These are phyloP conservation scores for Hypoxylon sp. DNA, from an alignment of 2,329 filamentous ascomycete species.

Conservation along the genomic window DNA sequence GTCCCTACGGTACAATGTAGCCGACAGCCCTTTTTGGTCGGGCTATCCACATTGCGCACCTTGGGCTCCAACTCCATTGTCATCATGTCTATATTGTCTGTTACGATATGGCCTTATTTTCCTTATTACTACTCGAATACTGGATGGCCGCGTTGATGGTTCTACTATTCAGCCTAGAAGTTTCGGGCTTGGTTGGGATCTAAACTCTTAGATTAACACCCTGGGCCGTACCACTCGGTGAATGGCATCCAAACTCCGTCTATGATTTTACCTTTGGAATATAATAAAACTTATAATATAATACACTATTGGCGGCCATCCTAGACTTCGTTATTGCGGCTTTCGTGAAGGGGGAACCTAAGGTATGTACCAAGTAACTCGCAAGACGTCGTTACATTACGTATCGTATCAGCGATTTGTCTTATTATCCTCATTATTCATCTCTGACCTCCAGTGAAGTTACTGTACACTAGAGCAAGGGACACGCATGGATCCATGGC, in stretches of 20 bases:
- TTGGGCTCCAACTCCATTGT: conserved; percentile 25
- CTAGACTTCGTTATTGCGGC: conserved; percentile 24
- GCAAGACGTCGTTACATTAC: conserved; percentile 28
- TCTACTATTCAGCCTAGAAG: conserved; percentile 38
- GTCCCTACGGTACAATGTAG: conserved; percentile 28
- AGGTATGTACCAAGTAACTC: conserved; percentile 41
- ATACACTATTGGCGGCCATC: conserved; percentile 18
- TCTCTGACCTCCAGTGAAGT: conserved; percentile 31
- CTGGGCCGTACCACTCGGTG: conserved; percentile 17
- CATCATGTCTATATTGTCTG: conserved; percentile 23
- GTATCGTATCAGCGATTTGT: conserved; percentile 29
- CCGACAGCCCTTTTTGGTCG: conserved; percentile 37
- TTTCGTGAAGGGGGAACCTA: conserved; percentile 28
- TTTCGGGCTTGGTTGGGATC: conserved; percentile 26
- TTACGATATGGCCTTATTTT: conserved; percentile 22
- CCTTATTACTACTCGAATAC: conserved; percentile 41
- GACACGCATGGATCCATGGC: conserved; percentile 31
- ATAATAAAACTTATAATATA: conserved; percentile 40
- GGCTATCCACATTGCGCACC: conserved; percentile 34
- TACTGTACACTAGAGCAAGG: conserved; percentile 35
- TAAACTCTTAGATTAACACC: conserved; percentile 36
- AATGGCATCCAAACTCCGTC: conserved; percentile 21
- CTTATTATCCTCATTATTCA: conserved; percentile 26
- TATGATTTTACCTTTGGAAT: conserved; percentile 15
- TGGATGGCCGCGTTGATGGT: conserved; percentile 25